Percentiles rank a stretch among this genome's conserved stretches.
These are phyloP conservation scores for Diutina siamensis DNA, from an alignment of 1,139 yeast species.

Conservation along the genomic window DNA sequence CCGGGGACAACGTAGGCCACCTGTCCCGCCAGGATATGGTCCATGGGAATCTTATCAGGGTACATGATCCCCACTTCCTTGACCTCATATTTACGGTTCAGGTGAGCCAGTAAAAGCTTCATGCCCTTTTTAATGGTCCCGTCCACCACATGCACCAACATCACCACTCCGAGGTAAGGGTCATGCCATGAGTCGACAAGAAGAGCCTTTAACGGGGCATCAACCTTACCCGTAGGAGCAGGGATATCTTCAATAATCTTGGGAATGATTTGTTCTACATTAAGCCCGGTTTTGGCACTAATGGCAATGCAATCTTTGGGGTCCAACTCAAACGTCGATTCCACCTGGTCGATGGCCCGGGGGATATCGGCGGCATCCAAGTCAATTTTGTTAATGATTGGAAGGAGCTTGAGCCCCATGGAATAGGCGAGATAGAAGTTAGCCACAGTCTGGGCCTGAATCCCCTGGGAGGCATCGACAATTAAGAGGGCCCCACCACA, in stretches of 20 bases:
- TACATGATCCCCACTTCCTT: slow-evolving; percentile 94
- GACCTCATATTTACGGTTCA: slow-evolving; percentile 66
- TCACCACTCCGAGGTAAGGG: slow-evolving; percentile 83
- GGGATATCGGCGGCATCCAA: slow-evolving; percentile 81
- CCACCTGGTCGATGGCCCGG: slow-evolving; percentile 72
- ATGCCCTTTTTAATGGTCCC: slow-evolving; percentile 68
- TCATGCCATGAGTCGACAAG: slow-evolving; percentile 97
- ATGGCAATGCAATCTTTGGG: slow-evolving; percentile 70
- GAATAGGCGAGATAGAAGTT: slow-evolving; percentile 85
- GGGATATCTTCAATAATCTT: slow-evolving; percentile 72
- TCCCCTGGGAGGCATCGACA: slow-evolving; percentile 94
- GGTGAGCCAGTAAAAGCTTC: slow-evolving; percentile 67
- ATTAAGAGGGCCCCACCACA: slow-evolving; percentile 89
- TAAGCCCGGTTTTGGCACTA: slow-evolving; percentile 84
- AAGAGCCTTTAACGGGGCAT: slow-evolving; percentile 58
- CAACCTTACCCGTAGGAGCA: slow-evolving; percentile 44
- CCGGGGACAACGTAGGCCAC: slow-evolving; percentile 92
- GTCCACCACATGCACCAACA: slow-evolving; percentile 76
- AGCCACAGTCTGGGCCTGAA: slow-evolving; percentile 96
- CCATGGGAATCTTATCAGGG: slow-evolving; percentile 67
- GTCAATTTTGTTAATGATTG: slow-evolving; percentile 88
- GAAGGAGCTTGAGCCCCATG: slow-evolving; percentile 70
- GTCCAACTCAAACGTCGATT: slow-evolving; percentile 69
- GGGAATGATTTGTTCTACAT: slow-evolving; percentile 68
- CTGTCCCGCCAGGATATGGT: slow-evolving; percentile 69